phyloP scores from a whole-genome alignment of 352 stramenopile genomes.

The Pythium grandisporangium region DNA sequence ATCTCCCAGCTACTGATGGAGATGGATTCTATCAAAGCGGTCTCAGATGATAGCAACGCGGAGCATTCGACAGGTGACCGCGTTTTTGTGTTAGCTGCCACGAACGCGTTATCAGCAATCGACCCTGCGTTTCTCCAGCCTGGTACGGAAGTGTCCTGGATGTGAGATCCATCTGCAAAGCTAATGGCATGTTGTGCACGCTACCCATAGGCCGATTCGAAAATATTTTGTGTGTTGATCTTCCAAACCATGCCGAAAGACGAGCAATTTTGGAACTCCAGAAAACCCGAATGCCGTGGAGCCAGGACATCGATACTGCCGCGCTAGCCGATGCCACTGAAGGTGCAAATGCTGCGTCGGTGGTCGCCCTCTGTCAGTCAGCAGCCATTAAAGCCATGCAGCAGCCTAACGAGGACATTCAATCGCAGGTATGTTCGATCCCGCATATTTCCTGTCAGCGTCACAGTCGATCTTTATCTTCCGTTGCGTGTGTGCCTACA shows the following conservation, averaged over 20 bases:
- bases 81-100: conserved; percentile 77
- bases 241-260: conserved; percentile 43
- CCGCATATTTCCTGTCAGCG: too few species aligned
- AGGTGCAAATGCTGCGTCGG: conserved; percentile 57
- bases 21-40: conserved; percentile 57
- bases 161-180: too few species aligned
- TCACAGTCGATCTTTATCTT: conserved; percentile 30
- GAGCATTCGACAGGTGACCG: conserved; percentile 15
- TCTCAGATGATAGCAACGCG: conserved; percentile 24
- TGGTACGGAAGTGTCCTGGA: too few species aligned
- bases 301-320: conserved; percentile 30
- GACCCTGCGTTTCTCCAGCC: conserved; percentile 77
- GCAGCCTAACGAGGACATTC: conserved; percentile 9
- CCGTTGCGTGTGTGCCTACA: too few species aligned
- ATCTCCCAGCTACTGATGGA: conserved; percentile 82
- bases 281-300: conserved; percentile 61
- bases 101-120: conserved; percentile 65
- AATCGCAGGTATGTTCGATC: conserved; percentile 12
- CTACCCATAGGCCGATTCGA: conserved; percentile 60
- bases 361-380: conserved; percentile 61
- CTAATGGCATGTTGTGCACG: too few species aligned
- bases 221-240: conserved; percentile 69
- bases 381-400: conserved; percentile 73
- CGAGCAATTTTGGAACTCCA: conserved; percentile 61
- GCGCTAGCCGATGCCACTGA: conserved; percentile 44